phyloP scores from a whole-genome alignment of 306 rosid genomes.

The Crataegus laevigata region DNA sequence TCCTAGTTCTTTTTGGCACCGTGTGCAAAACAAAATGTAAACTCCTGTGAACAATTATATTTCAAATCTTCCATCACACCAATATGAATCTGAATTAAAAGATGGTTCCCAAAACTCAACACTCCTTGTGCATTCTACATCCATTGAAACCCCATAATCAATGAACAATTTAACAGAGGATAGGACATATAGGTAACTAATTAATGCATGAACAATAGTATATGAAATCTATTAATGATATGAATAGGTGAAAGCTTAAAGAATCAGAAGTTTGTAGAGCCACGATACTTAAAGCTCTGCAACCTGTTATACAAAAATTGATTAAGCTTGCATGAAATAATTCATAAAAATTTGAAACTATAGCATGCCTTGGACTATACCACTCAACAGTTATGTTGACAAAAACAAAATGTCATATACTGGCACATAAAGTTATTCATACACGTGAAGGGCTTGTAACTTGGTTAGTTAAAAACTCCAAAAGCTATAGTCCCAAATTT shows the following conservation, averaged over 20 bases:
- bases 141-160: background rate
- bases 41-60: too few species aligned
- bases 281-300: background rate
- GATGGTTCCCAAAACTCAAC: too few species aligned
- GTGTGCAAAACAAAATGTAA: too few species aligned
- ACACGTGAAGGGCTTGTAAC: too few species aligned
- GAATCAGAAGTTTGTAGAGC: background rate
- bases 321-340: too few species aligned
- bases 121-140: constrained; percentile 18
- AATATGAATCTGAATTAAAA: too few species aligned
- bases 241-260: background rate
- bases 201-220: background rate
- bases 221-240: background rate
- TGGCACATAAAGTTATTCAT: too few species aligned
- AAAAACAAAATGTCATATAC: too few species aligned
- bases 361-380: background rate
- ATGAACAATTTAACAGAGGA: background rate
- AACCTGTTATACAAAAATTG: background rate
- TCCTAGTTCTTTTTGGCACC: too few species aligned
- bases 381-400: background rate
- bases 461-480: too few species aligned
- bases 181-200: background rate
- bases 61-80: too few species aligned
- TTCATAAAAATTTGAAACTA: background rate
- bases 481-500: too few species aligned